These are phyloP conservation scores for Chlamydomonas reinhardtii DNA, from an alignment of 163 green algal species.

Conservation along the genomic window DNA sequence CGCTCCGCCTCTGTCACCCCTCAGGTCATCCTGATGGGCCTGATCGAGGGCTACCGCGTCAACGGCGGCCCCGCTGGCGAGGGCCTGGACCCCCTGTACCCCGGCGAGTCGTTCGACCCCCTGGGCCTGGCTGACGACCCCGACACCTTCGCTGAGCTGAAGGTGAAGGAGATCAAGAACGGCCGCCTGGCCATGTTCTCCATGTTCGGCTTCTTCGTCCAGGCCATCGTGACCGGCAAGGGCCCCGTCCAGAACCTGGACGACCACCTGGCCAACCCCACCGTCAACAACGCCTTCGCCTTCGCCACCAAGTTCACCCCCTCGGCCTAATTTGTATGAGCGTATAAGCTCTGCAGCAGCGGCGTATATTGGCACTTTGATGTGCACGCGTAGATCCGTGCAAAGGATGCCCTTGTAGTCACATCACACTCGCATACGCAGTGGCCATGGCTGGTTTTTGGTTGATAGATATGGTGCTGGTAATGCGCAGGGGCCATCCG, in stretches of 20 bases:
- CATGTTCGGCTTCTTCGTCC: conserved; percentile 86
- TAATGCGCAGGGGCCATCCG: no score
- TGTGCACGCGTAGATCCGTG: no score
- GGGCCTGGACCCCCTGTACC: conserved; percentile 79
- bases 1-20: background rate
- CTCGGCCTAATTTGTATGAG: no score
- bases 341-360: no score
- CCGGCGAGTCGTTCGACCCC: conserved; percentile 80
- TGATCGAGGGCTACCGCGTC: conserved; percentile 82
- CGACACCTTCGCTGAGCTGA: conserved; percentile 86
- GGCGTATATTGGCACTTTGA: no score
- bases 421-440: no score
- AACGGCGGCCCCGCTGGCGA: conserved; percentile 81
- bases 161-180: conserved; percentile 96
- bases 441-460: no score
- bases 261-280: conserved; percentile 83
- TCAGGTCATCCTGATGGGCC: conserved; percentile 87
- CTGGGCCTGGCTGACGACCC: conserved; percentile 86
- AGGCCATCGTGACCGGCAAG: conserved; percentile 87
- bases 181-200: conserved; percentile 91
- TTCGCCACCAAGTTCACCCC: conserved; percentile 86
- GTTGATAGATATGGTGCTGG: no score
- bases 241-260: conserved; percentile 84
- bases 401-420: no score
- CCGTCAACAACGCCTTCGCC: conserved; percentile 81